Evolutionary conservation across 2,329 filamentous ascomycete genomes (phyloP).

Genomic region (Purpureocillium lavendulum): DNA sequence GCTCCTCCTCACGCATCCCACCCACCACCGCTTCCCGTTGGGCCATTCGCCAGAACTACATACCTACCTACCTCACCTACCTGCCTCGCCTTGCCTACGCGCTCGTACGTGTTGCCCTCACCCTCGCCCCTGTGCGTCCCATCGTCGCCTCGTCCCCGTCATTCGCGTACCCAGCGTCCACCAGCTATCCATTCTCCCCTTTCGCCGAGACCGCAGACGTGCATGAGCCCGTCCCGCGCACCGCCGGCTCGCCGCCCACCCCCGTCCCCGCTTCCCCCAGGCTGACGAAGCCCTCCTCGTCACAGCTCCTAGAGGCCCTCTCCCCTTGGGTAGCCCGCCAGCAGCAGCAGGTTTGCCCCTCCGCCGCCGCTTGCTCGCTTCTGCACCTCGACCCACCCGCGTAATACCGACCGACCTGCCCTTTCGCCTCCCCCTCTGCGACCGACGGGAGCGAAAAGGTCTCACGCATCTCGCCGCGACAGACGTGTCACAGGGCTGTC

Average conservation of each 20-base stretch:
- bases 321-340: background rate
- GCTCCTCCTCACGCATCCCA: background rate
- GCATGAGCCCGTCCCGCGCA: no score
- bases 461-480: constrained; percentile 4
- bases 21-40: no score
- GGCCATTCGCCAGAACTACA: no score
- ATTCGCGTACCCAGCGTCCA: no score
- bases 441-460: constrained; percentile 3
- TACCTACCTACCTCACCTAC: no score
- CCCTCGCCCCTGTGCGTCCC: no score
- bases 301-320: constrained; percentile 1
- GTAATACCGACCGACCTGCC: constrained; percentile 1
- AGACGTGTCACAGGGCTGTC: constrained; percentile 7
- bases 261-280: constrained; percentile 8
- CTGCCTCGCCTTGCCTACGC: no score
- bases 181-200: no score
- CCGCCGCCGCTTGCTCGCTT: background rate
- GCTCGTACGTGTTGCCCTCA: no score
- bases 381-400: constrained; percentile 1
- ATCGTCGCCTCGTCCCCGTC: background rate
- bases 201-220: no score
- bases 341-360: no score
- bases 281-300: constrained; percentile 8
- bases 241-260: background rate
- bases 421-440: background rate